Evolutionary conservation across 2,329 filamentous ascomycete genomes (phyloP).

Genomic region (Paracamarosporium sp.): DNA sequence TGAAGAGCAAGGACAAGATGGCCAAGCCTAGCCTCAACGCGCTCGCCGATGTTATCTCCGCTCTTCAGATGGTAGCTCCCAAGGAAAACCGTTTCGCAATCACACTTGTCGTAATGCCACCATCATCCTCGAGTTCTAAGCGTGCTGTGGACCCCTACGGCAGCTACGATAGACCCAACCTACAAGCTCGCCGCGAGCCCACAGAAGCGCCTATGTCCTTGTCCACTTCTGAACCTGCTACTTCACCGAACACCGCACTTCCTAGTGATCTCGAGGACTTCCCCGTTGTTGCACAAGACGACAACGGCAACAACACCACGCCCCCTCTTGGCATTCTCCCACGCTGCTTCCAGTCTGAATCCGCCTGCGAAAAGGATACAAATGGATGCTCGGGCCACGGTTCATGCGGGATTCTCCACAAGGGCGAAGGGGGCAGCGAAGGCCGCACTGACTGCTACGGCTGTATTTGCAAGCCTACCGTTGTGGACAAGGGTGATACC

Average conservation of each 20-base stretch:
- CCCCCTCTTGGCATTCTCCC: conserved; percentile 65
- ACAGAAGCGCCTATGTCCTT: conserved; percentile 40
- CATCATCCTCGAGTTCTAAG: conserved; percentile 36
- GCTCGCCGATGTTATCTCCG: conserved; percentile 15
- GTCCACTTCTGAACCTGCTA: conserved; percentile 30
- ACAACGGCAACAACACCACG: conserved; percentile 28
- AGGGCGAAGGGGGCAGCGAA: conserved; percentile 41
- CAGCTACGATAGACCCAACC: conserved; percentile 34
- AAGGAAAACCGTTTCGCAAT: conserved; percentile 31
- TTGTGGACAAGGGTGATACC: conserved; percentile 55
- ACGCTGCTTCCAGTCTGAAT: conserved; percentile 75
- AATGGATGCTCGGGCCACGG: conserved; percentile 85
- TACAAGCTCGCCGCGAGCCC: conserved; percentile 35
- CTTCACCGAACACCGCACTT: conserved; percentile 26
- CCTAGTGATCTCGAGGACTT: conserved; percentile 36
- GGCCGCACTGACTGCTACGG: conserved; percentile 69
- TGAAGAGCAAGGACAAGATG: conserved; percentile 26
- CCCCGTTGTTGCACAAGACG: conserved; percentile 29
- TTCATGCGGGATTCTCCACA: conserved; percentile 72
- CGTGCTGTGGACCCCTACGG: conserved; percentile 43
- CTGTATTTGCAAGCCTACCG: conserved; percentile 75
- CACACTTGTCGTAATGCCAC: conserved; percentile 48
- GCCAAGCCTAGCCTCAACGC: conserved; percentile 20
- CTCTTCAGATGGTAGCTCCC: conserved; percentile 8
- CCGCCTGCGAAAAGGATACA: conserved; percentile 73